phyloP scores from a whole-genome alignment of 2,329 filamentous ascomycete species.

The Fusarium sp. region DNA sequence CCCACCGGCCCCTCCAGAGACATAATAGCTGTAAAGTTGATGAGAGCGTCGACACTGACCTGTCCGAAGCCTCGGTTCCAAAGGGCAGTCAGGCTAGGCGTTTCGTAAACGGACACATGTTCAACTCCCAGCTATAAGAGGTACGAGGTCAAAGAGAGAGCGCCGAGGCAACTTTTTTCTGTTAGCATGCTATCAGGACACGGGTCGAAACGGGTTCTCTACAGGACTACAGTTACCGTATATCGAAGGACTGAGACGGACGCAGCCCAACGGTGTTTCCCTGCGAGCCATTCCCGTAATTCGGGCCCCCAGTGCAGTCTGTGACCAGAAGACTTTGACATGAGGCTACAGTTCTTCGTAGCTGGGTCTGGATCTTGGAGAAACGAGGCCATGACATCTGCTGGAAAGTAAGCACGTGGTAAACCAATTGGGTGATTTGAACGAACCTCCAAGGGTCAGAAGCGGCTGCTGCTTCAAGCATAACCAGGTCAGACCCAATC shows the following conservation, averaged over 20 bases:
- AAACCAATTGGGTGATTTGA: neutral
- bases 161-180: neutral
- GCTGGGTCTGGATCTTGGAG: neutral
- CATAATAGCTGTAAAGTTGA: neutral
- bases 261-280: neutral
- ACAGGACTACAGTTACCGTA: neutral
- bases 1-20: neutral
- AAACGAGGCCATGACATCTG: conserved; percentile 1
- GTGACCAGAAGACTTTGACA: neutral
- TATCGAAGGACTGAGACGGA: neutral
- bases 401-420: neutral
- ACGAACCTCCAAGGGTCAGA: conserved; percentile 4
- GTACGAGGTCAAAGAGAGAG: neutral
- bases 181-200: neutral
- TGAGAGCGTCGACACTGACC: neutral
- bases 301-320: neutral
- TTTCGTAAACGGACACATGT: neutral
- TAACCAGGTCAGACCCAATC: neutral
- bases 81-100: neutral
- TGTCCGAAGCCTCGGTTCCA: neutral
- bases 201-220: neutral
- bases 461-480: neutral
- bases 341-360: neutral
- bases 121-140: neutral
- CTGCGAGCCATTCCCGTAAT: neutral